Base-by-base conservation (phyloP, 2,329 filamentous ascomycete genomes). In the Hypoxylon sp. region DNA sequence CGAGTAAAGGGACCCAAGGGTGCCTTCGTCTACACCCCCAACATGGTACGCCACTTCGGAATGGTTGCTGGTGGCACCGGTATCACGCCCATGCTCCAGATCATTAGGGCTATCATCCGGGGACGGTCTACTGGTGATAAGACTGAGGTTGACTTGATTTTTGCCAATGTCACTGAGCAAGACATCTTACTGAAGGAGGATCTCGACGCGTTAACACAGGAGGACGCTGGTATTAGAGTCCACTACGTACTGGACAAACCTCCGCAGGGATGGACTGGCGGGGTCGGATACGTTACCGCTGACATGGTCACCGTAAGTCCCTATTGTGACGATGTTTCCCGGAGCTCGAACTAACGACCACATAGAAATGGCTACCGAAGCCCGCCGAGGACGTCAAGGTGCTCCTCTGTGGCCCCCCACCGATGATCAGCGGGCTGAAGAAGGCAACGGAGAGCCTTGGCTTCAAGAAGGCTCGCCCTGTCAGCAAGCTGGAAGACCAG, bases 31-130 rank as follows among this genome's bases (percentile, higher is more conserved):
- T 99, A 99, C 83, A 92, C 90, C 17, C 93, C 94, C 72, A 97
- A 97, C 85, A 94, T 99, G 91, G 92, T 94, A 72, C 90, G 92
- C 69, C 92, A 92, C 80, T 97, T 99, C 71, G 95, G 94, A 76
- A 99, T 99, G 95, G 92, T 99, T 76, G 93, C 95, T 68, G 95
- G 95, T 71, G 95, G 95, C 69, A 98, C 95, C 32, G 95, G 95
- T 72, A 98, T 99, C 79, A 98, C 95, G 8, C 95, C 95, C 64
- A 99, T 99, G 95, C 87, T 98, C 68, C 95, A 99, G 83, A 89
- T 99, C 73, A 89, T 97, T 77, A 91, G 93, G 74, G 95, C 94
- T 62, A 93, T 98, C 72, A 87, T 94, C 73, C 88, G 92, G 71
- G 92, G 92, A 74, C 88, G 93, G 71, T 84, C 88, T 56, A 83